These are phyloP conservation scores for Aspergillus sp. DNA, from an alignment of 2,329 filamentous ascomycete species.

Conservation along the genomic window DNA sequence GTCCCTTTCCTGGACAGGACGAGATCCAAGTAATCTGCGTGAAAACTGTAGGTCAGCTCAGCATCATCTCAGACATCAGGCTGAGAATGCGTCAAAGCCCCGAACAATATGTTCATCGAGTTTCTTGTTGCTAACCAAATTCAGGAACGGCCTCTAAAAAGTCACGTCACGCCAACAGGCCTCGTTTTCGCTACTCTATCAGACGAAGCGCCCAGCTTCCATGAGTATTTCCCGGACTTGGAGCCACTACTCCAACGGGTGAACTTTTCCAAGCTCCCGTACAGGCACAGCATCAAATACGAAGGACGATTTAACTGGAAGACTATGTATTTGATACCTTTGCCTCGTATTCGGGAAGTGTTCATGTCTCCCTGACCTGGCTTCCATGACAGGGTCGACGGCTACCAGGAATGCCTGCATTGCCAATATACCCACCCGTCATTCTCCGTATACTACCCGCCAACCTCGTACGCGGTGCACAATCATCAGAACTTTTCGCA, in stretches of 20 bases:
- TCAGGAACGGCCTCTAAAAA: constrained; percentile 31
- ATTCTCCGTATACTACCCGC: constrained; percentile 58
- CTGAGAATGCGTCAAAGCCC: too few species aligned
- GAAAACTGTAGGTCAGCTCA: constrained; percentile 32
- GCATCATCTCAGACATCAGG: too few species aligned
- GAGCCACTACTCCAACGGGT: constrained; percentile 52
- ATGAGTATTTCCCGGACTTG: constrained; percentile 57
- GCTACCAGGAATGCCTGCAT: constrained; percentile 61
- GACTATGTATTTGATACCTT: constrained; percentile 48
- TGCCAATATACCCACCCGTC: constrained; percentile 61
- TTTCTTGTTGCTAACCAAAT: neutral
- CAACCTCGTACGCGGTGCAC: constrained; percentile 57
- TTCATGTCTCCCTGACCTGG: neutral
- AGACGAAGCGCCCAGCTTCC: constrained; percentile 50
- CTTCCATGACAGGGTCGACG: constrained; percentile 51
- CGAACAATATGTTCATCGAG: neutral
- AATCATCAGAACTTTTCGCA: constrained; percentile 59
- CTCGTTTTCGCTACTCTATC: constrained; percentile 57
- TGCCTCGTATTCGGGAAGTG: constrained; percentile 1
- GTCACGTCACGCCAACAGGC: constrained; percentile 53
- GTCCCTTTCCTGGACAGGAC: constrained; percentile 29
- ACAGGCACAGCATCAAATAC: constrained; percentile 57
- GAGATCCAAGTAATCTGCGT: constrained; percentile 45
- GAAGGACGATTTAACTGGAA: constrained; percentile 62
- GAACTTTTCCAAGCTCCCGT: constrained; percentile 57